Percentiles rank a stretch among this genome's conserved stretches.
These are phyloP conservation scores for Alternaria consortialis DNA, from an alignment of 2,329 filamentous ascomycete genomes.

Conservation along the genomic window DNA sequence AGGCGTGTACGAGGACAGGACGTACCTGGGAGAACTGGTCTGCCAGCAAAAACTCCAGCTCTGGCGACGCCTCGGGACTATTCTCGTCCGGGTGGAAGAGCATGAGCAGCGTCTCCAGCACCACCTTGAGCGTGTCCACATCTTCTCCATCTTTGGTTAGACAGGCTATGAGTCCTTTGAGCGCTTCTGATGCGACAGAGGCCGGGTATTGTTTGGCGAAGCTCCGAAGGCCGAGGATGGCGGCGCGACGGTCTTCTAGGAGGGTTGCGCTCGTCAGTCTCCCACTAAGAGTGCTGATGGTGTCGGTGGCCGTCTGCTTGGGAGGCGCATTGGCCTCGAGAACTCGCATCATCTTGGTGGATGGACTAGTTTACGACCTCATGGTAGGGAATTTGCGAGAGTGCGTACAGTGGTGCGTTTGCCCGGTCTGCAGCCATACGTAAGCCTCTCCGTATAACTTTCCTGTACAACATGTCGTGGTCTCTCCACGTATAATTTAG, in stretches of 20 bases:
- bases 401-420: neutral
- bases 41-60: slow-evolving; percentile 94
- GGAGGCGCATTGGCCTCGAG: slow-evolving; percentile 80
- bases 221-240: slow-evolving; percentile 90
- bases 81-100: slow-evolving; percentile 77
- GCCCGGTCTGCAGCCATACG: neutral
- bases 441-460: neutral
- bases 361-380: slow-evolving; percentile 26
- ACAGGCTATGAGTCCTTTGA: slow-evolving; percentile 85
- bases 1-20: slow-evolving; percentile 19
- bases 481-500: slow-evolving; percentile 34
- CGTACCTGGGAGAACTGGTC: slow-evolving; percentile 93
- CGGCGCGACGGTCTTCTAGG: slow-evolving; percentile 91
- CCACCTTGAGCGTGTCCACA: slow-evolving; percentile 93
- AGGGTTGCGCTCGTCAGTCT: slow-evolving; percentile 89
- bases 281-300: slow-evolving; percentile 87
- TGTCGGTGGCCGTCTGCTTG: slow-evolving; percentile 95
- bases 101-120: slow-evolving; percentile 93
- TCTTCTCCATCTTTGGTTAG: slow-evolving; percentile 89
- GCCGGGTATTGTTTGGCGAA: slow-evolving; percentile 97
- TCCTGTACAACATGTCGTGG: neutral
- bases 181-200: slow-evolving; percentile 91
- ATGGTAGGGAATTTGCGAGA: slow-evolving; percentile 20
- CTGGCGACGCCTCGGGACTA: slow-evolving; percentile 88
- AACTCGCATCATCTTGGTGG: slow-evolving; percentile 59